phyloP scores from a whole-genome alignment of 2,329 filamentous ascomycete genomes.

The Rhynchosporium secalis region DNA sequence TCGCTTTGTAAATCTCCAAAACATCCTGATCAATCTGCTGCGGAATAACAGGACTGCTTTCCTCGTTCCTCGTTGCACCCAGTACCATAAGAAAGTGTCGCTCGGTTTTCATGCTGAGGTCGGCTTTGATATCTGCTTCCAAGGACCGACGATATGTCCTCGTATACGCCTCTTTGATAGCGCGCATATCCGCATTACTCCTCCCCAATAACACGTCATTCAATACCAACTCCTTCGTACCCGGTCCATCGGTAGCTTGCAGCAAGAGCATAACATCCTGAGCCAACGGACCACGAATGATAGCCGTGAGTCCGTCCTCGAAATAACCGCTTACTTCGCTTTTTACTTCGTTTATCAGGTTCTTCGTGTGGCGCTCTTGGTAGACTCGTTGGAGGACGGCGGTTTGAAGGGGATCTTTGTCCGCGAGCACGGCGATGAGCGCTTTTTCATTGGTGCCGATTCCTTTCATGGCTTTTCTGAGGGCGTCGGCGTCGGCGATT shows the following conservation, averaged over 20 bases:
- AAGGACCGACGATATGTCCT: slow-evolving; percentile 65
- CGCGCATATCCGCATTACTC: slow-evolving; percentile 82
- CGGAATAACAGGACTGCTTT: slow-evolving; percentile 71
- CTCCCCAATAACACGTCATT: slow-evolving; percentile 84
- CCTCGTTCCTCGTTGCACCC: slow-evolving; percentile 72
- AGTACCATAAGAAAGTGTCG: slow-evolving; percentile 82
- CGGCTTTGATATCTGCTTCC: slow-evolving; percentile 70
- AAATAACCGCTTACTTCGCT: slow-evolving; percentile 77
- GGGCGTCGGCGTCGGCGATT: slow-evolving; percentile 64
- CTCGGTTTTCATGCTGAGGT: slow-evolving; percentile 84
- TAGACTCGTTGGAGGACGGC: slow-evolving; percentile 68
- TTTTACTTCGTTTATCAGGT: slow-evolving; percentile 73
- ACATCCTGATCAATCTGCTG: slow-evolving; percentile 75
- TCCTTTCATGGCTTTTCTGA: slow-evolving; percentile 87
- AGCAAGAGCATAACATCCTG: slow-evolving; percentile 72
- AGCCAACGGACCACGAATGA: slow-evolving; percentile 75
- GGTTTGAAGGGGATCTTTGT: slow-evolving; percentile 77
- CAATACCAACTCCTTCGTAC: slow-evolving; percentile 82
- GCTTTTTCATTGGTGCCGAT: slow-evolving; percentile 85
- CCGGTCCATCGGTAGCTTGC: slow-evolving; percentile 72
- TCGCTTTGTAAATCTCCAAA: slow-evolving; percentile 72
- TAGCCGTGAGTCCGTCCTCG: slow-evolving; percentile 69
- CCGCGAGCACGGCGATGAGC: slow-evolving; percentile 68
- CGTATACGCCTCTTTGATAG: slow-evolving; percentile 80
- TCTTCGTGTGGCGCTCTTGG: slow-evolving; percentile 61